phyloP scores from a whole-genome alignment of 257 asterid species.

The Lithospermum erythrorhizon region DNA sequence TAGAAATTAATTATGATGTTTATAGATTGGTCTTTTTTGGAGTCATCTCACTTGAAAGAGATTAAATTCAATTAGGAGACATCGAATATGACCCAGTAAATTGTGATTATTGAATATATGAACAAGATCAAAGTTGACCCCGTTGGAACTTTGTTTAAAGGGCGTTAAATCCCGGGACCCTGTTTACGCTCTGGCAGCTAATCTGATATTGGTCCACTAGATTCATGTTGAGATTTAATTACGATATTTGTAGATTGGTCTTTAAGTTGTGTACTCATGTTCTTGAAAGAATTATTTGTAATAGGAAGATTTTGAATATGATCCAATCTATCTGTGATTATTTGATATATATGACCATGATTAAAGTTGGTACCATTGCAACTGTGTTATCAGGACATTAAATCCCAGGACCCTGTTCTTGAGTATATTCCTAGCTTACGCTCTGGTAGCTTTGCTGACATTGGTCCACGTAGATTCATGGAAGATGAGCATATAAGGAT shows the following conservation, averaged over 20 bases:
- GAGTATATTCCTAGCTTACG: constrained; percentile 49
- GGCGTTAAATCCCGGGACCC: too few species aligned
- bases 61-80: too few species aligned
- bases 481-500: constrained; percentile 81
- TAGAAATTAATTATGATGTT: too few species aligned
- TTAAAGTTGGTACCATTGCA: background rate
- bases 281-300: background rate
- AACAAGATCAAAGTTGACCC: too few species aligned
- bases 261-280: background rate
- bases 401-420: constrained; percentile 28
- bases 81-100: too few species aligned
- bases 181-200: too few species aligned
- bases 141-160: too few species aligned
- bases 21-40: background rate
- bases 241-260: background rate
- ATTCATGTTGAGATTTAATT: too few species aligned
- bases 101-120: too few species aligned
- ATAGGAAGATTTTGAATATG: background rate
- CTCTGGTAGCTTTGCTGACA: constrained; percentile 68
- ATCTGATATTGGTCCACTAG: too few species aligned
- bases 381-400: constrained; percentile 28
- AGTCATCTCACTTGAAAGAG: too few species aligned
- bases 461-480: constrained; percentile 68
- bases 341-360: background rate
- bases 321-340: background rate